These are phyloP conservation scores for Heliamphora pulchella DNA, from an alignment of 179 eudicot genomes.

Conservation along the genomic window DNA sequence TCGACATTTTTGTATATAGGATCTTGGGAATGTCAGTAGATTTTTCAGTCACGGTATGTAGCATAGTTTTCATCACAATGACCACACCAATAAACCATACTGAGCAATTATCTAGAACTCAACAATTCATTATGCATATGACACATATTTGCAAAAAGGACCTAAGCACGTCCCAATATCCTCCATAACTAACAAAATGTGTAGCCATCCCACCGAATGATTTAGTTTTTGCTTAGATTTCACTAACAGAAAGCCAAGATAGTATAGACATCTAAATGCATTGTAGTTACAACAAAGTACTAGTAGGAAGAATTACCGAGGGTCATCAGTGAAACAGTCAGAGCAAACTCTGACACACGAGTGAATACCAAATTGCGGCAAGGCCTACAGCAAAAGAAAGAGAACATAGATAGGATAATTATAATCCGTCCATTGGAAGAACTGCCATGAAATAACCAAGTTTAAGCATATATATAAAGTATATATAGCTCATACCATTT, in stretches of 20 bases:
- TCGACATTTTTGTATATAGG: background rate
- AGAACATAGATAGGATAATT: slow-evolving; percentile 1
- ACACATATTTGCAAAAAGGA: background rate
- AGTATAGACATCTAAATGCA: background rate
- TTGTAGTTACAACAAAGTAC: background rate
- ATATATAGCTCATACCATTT: slow-evolving; percentile 47
- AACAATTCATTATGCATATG: background rate
- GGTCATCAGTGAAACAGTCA: slow-evolving; percentile 64
- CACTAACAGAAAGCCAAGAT: slow-evolving; percentile 3
- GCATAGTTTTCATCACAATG: background rate
- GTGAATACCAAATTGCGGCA: slow-evolving; percentile 82
- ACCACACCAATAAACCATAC: background rate
- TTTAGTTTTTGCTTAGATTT: background rate
- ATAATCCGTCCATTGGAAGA: slow-evolving; percentile 3
- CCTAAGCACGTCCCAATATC: background rate
- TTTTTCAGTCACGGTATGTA: background rate
- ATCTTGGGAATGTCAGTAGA: background rate
- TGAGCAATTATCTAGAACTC: background rate
- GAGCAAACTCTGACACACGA: slow-evolving; percentile 83
- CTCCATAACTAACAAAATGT: too few species aligned
- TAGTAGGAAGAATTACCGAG: slow-evolving; percentile 43
- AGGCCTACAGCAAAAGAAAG: slow-evolving; percentile 36
- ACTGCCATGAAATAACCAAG: background rate
- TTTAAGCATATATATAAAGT: background rate
- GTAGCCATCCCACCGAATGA: too few species aligned